phyloP scores from a whole-genome alignment of 1,284 basidiomycete species.

The Cystobasidiaceae sp. region DNA sequence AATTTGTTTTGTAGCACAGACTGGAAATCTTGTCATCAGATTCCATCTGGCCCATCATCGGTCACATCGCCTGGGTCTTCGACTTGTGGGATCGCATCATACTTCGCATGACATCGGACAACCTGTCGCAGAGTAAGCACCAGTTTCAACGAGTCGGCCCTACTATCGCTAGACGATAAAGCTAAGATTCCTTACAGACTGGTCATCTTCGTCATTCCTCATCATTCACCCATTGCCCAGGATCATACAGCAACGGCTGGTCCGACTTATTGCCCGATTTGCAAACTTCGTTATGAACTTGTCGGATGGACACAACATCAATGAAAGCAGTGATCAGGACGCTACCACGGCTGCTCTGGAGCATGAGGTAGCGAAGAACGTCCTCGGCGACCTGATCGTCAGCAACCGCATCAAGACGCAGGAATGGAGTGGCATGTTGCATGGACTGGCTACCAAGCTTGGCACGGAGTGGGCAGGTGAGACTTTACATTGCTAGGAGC shows the following conservation, averaged over 20 bases:
- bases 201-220: constrained; percentile 11
- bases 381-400: constrained; percentile 18
- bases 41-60: constrained; percentile 24
- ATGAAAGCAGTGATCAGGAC: too few species aligned
- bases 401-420: constrained; percentile 22
- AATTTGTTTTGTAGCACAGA: too few species aligned
- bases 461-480: background rate
- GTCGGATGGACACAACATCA: constrained; percentile 5
- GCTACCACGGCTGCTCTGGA: background rate
- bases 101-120: background rate
- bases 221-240: constrained; percentile 22
- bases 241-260: constrained; percentile 20
- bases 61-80: constrained; percentile 21
- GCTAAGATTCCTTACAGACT: background rate
- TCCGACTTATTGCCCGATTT: constrained; percentile 21
- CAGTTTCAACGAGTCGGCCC: background rate
- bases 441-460: constrained; percentile 1
- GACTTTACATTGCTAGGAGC: background rate
- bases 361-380: constrained; percentile 1
- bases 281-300: constrained; percentile 19
- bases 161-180: background rate
- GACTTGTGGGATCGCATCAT: constrained; percentile 22
- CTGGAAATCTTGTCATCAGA: background rate
- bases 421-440: constrained; percentile 25
- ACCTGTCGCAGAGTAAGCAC: background rate